Conservation (phyloP, 768 basidiomycete genomes). For the Tulasnella sp. region DNA sequence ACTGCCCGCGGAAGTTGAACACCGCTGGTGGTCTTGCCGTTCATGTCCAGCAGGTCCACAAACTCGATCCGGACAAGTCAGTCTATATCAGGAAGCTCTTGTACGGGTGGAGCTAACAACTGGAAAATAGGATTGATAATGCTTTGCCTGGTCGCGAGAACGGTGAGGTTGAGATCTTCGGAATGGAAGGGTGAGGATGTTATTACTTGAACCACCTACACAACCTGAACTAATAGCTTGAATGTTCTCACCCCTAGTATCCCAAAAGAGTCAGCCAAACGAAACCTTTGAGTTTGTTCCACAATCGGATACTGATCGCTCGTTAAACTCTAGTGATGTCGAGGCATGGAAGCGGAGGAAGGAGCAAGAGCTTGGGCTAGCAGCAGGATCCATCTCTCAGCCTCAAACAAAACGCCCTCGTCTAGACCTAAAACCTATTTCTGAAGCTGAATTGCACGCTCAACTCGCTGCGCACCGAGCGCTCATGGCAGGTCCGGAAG, state of each 20-base stretch:
- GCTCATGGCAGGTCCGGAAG: slow-evolving; percentile 59
- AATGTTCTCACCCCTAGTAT: neutral
- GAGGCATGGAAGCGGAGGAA: slow-evolving; percentile 94
- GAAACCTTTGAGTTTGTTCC: neutral
- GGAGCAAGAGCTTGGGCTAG: slow-evolving; percentile 84
- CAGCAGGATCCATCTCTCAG: slow-evolving; percentile 70
- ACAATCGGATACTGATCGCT: neutral
- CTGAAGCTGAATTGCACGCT: slow-evolving; percentile 73
- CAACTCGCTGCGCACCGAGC: slow-evolving; percentile 86
- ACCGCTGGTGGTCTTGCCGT: slow-evolving; percentile 97
- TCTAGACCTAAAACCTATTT: slow-evolving; percentile 57
- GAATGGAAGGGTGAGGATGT: slow-evolving; percentile 70
- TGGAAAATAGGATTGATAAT: slow-evolving; percentile 76
- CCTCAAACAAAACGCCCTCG: slow-evolving; percentile 74
- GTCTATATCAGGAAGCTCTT: slow-evolving; percentile 24
- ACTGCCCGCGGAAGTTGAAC: slow-evolving; percentile 91
- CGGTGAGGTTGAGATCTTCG: slow-evolving; percentile 98
- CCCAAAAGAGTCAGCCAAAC: slow-evolving; percentile 4
- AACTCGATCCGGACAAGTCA: slow-evolving; percentile 90
- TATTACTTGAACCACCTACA: too few relatives aligned
- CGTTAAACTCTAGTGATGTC: slow-evolving; percentile 39
- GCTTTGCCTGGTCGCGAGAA: slow-evolving; percentile 93
- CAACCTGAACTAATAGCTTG: neutral
- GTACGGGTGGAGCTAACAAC: neutral
- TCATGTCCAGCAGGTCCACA: slow-evolving; percentile 97